phyloP scores from a whole-genome alignment of 768 basidiomycete genomes.

The Boletus fagicola region DNA sequence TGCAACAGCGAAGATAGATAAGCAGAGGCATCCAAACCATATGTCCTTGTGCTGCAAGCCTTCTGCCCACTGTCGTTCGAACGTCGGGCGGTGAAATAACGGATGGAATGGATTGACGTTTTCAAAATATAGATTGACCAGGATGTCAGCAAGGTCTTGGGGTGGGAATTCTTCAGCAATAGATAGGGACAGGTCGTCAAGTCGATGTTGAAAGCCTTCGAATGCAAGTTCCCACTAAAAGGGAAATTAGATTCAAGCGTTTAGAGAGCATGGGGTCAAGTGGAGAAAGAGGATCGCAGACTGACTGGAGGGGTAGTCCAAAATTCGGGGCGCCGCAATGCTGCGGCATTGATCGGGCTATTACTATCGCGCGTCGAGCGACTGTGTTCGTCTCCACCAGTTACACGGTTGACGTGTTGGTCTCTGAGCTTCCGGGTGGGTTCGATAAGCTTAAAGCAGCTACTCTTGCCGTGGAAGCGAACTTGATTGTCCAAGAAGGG shows the following conservation, averaged over 20 bases:
- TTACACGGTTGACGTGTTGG: constrained; percentile 44
- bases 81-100: constrained; percentile 69
- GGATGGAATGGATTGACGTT: constrained; percentile 60
- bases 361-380: constrained; percentile 18
- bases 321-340: constrained; percentile 44
- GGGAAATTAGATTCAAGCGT: not conserved
- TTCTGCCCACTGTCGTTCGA: constrained; percentile 58
- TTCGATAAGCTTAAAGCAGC: constrained; percentile 53
- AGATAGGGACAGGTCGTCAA: constrained; percentile 31
- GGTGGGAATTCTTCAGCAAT: constrained; percentile 58
- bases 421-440: constrained; percentile 52
- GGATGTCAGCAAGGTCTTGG: constrained; percentile 49
- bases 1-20: constrained; percentile 67
- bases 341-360: constrained; percentile 23
- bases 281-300: constrained; percentile 1
- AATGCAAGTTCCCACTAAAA: constrained; percentile 58
- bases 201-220: constrained; percentile 42
- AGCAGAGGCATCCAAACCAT: constrained; percentile 60
- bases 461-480: constrained; percentile 64
- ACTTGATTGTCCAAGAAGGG: constrained; percentile 40
- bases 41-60: constrained; percentile 51
- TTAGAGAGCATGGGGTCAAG: not conserved
- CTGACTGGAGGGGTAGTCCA: constrained; percentile 61
- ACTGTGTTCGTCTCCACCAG: constrained; percentile 16
- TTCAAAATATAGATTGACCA: constrained; percentile 70